Base-by-base conservation (phyloP, 1,284 basidiomycete genomes). In the Spongiforma sp. region DNA sequence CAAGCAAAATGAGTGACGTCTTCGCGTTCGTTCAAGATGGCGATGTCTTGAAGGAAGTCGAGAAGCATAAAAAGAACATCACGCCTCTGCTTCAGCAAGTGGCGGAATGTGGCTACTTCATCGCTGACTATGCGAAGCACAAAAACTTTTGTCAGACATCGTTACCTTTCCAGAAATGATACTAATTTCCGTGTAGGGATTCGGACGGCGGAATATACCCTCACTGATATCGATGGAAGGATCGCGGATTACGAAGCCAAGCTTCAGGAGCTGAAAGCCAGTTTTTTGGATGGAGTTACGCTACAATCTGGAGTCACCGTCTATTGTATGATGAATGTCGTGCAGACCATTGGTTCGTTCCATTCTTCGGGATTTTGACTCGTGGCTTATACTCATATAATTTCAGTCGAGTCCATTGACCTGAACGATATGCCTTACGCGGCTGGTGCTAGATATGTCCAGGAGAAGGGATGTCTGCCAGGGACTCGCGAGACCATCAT, bases 101-200 rank as follows among this genome's bases (percentile, higher is more conserved):
- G 33, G 71, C 72, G n/a, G 72, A 72, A 53, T 71, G 72, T 39
- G 70, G 68, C 9, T 68, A 73, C 41, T 73, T 74, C 41, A 72
- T 74, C 17, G 14, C 62, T 2, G 69, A 74, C 43, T 71, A 73
- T 7, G 57, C 62, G n/a, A 73, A 64, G 15, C 62, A 68, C 26
- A 59, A 63, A 7, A 67, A 14, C 9, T 73, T 74, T 15, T 72
- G 72, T 71, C 2, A 26, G 72, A 70, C 4, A 1, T 50, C 24
- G 4, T 50, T 43, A 28, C 12, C 17, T 24, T 32, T 0, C 0
- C 15, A n/a, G n/a, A n/a, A n/a, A n/a, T 10, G 9, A 34, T 10
- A 21, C 43, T 73, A n/a, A 72, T 30, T 1, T 36, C 41, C 26
- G 19, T 57, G 1, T 52, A 71, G 70, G 57, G 65, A 63, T 10